Evolutionary conservation across 805 yeast genomes (phyloP), one percentile per base, ranked within the genome.

Genomic region (Wickerhamiella parazyma): DNA sequence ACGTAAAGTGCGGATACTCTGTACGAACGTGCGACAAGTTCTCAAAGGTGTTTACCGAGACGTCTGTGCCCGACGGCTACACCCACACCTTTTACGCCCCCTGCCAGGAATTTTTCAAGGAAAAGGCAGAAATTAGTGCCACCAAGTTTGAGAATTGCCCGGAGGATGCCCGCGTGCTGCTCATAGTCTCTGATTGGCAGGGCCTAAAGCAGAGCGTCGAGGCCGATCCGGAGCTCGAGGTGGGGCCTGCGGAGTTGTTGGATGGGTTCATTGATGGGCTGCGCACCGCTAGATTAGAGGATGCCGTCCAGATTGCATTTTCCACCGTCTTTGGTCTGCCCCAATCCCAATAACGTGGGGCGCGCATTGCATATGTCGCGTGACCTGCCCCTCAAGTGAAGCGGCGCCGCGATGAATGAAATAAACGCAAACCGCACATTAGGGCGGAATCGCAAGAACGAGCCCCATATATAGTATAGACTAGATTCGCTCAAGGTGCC

Each of bases 11-110:
- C 19, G 36, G 43, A 1, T 86, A 80, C 57, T 72, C 71, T 45
- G 87, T 86, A 1, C 65, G 96, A 45, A 62, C 79, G 9, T 83
- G 81, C 2, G 66, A 68, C 42, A 55, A 65, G 5, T 76, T 85
- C 53, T 71, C 75, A 34, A 64, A 75, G 4, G 59, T 86, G 0
- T 86, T 83, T 60, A 78, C 91, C 12, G 82, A 81, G 53, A 69
- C 81, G 38, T 66, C 78, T 2, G 69, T 68, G 45, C 70, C 74
- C 2, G 71, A 68, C 3, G 94, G 94, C 0, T 86, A 86, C 58
- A 67, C 79, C 0, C 75, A 72, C 51, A 70, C 85, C 2, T 56
- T 80, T 1, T 80, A 72, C 61, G 71, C 77, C 20, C 73, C 76
- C 46, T 69, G 84, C 53, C 85, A 84, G 22, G 82, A 78, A 47